These are phyloP conservation scores for Stephania yunnanensis DNA, from an alignment of 164 flowering plant species.

Conservation along the genomic window DNA sequence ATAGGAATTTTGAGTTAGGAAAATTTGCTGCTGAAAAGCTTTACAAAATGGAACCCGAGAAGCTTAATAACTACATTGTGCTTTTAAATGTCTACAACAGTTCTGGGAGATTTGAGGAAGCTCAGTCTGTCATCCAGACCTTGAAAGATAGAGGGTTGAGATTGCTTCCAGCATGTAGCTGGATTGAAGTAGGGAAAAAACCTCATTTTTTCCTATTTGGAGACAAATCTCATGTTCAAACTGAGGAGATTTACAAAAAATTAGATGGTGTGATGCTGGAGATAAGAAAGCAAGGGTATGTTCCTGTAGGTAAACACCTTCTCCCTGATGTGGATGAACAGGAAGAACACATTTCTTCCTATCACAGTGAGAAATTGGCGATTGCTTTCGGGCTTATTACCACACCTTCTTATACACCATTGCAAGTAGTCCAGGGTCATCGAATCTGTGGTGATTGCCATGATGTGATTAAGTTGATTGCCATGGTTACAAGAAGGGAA, in stretches of 20 bases:
- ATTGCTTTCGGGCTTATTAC: constrained; percentile 66
- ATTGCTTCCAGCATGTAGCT: constrained; percentile 63
- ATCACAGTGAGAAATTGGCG: constrained; percentile 78
- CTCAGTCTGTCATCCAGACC: constrained; percentile 48
- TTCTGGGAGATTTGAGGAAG: constrained; percentile 53
- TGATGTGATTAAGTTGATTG: constrained; percentile 47
- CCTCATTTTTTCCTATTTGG: constrained; percentile 50
- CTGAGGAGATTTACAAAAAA: constrained; percentile 42
- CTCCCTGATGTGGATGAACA: constrained; percentile 84
- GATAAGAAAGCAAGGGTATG: constrained; percentile 52
- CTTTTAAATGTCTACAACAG: constrained; percentile 66
- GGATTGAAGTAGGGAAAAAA: constrained; percentile 65
- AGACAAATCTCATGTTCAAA: constrained; percentile 46
- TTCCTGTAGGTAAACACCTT: constrained; percentile 31
- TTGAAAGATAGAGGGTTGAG: constrained; percentile 58
- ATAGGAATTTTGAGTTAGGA: constrained; percentile 68
- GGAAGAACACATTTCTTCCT: constrained; percentile 31
- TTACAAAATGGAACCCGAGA: constrained; percentile 66
- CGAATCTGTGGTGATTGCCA: constrained; percentile 75
- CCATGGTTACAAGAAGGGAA: constrained; percentile 42
- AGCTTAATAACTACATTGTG: constrained; percentile 62
- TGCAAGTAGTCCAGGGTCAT: constrained; percentile 73
- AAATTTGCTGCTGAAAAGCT: constrained; percentile 79
- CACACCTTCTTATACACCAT: constrained; percentile 37
- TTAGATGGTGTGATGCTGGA: constrained; percentile 49